Conservation (phyloP, 208 protist genomes). For the Acanthamoeba lenticulata region DNA sequence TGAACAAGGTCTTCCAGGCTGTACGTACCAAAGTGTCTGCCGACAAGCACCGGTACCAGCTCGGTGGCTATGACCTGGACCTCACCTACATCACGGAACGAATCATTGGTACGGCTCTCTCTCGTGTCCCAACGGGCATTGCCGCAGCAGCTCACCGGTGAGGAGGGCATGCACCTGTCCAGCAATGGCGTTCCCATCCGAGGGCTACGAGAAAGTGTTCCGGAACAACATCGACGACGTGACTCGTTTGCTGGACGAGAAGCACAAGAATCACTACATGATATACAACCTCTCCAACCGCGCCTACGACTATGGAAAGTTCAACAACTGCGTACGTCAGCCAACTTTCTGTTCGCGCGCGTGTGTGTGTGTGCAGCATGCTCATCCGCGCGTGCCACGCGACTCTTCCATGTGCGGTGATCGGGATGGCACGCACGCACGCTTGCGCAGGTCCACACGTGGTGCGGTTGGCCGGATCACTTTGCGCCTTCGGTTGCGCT, state of each 20-base stretch:
- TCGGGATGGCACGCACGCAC: too few species aligned
- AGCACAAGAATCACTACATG: slow-evolving; percentile 67
- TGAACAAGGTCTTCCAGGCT: slow-evolving; percentile 56
- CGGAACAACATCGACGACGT: slow-evolving; percentile 76
- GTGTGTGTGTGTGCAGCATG: too few species aligned
- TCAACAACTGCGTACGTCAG: slow-evolving; percentile 62
- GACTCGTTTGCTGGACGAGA: slow-evolving; percentile 58
- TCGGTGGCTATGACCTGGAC: slow-evolving; percentile 92
- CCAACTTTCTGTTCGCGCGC: too few species aligned
- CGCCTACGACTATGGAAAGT: slow-evolving; percentile 73
- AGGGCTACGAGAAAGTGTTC: slow-evolving; percentile 70
- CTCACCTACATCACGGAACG: slow-evolving; percentile 92
- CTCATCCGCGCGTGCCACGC: background rate
- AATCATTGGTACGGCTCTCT: slow-evolving; percentile 44
- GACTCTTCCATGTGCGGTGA: too few species aligned
- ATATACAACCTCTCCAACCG: slow-evolving; percentile 75
- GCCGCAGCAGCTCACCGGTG: too few species aligned
- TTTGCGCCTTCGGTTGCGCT: slow-evolving; percentile 69
- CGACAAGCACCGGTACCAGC: slow-evolving; percentile 88
- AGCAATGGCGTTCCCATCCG: slow-evolving; percentile 76
- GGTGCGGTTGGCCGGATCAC: slow-evolving; percentile 75
- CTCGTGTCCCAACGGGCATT: too few species aligned
- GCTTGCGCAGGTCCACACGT: slow-evolving; percentile 52
- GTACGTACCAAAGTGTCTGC: slow-evolving; percentile 87
- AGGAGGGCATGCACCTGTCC: too few species aligned